phyloP scores from a whole-genome alignment of 192 early-diverging fungal genomes.

The Rhizoclosmatium sp. region DNA sequence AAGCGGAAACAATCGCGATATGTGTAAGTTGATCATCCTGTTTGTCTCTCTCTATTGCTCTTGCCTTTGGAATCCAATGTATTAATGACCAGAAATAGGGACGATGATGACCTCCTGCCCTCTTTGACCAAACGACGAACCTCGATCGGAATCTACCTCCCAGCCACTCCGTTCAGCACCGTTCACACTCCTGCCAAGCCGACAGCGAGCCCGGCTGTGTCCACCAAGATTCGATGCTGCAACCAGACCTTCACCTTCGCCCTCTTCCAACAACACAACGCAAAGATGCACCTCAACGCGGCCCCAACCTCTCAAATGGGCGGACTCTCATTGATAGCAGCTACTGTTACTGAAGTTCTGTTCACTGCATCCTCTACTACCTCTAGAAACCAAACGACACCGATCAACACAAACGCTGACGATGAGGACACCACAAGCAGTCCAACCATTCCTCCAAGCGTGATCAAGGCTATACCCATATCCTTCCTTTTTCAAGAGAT shows the following conservation, averaged over 20 bases:
- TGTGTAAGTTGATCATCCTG: too few species aligned
- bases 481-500: neutral
- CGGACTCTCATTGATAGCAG: neutral
- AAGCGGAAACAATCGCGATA: too few species aligned
- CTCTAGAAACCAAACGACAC: too few species aligned
- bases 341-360: neutral
- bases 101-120: too few species aligned
- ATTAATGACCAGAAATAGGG: too few species aligned
- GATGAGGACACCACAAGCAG: too few species aligned
- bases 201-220: neutral
- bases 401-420: too few species aligned
- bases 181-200: slow-evolving; percentile 3
- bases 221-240: neutral
- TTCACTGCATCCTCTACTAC: neutral
- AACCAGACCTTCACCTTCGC: neutral
- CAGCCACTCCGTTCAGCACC: slow-evolving; percentile 6
- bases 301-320: slow-evolving; percentile 6
- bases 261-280: neutral
- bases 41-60: too few species aligned
- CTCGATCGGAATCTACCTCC: neutral
- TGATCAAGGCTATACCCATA: neutral
- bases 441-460: too few species aligned
- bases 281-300: slow-evolving; percentile 3
- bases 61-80: too few species aligned
- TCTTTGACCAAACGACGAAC: too few species aligned